Evolutionary conservation across 495 filamentous ascomycete species (phyloP).

Genomic region (Cetradonia linearis): DNA sequence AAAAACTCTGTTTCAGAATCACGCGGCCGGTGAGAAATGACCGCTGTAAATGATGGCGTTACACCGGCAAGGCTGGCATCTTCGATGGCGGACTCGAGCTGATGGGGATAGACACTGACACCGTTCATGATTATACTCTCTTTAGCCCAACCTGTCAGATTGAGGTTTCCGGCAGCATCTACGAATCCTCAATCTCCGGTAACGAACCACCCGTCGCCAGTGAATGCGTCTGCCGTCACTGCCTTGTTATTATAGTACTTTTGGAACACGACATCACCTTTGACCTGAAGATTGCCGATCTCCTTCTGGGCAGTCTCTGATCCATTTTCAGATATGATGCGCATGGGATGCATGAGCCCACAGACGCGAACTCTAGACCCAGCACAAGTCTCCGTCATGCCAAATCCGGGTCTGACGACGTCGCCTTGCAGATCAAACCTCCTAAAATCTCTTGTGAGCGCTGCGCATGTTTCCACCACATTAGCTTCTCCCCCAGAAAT

Average conservation of each 20-base stretch:
- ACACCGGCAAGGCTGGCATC: conserved; percentile 28
- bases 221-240: conserved; percentile 55
- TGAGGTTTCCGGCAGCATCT: conserved; percentile 47
- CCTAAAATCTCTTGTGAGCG: conserved; percentile 28
- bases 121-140: conserved; percentile 48
- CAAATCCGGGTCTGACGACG: conserved; percentile 40
- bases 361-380: conserved; percentile 37
- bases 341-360: conserved; percentile 36
- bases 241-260: conserved; percentile 65
- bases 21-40: conserved; percentile 28
- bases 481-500: conserved; percentile 38
- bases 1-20: conserved; percentile 30
- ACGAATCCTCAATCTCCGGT: conserved; percentile 64
- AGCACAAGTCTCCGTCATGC: conserved; percentile 50
- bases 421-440: conserved; percentile 29
- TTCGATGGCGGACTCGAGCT: conserved; percentile 38
- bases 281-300: conserved; percentile 27
- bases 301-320: not conserved
- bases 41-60: conserved; percentile 24
- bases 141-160: conserved; percentile 44
- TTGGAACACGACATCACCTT: conserved; percentile 57
- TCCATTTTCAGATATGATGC: conserved; percentile 25
- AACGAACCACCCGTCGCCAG: conserved; percentile 67
- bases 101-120: conserved; percentile 36
- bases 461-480: conserved; percentile 25